These are phyloP conservation scores for Schizosaccharomyces lindneri DNA, from an alignment of 805 yeast genomes.

Conservation along the genomic window DNA sequence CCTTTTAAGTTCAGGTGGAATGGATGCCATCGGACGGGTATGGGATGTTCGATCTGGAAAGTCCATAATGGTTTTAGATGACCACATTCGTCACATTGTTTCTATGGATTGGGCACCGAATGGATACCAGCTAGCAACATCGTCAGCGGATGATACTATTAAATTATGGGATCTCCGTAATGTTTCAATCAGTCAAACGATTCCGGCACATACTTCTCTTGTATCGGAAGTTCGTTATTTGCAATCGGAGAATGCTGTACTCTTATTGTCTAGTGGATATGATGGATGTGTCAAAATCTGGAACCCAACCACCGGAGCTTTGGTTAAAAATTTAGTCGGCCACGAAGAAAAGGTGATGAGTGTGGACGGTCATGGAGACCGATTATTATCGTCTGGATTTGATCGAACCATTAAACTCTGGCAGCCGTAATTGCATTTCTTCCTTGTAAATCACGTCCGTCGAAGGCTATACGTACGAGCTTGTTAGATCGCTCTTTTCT, in stretches of 20 bases:
- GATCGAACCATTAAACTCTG: conserved; percentile 22
- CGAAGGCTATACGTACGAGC: too few species aligned
- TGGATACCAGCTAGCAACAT: conserved; percentile 57
- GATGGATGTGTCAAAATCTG: conserved; percentile 43
- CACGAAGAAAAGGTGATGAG: conserved; percentile 51
- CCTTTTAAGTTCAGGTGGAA: conserved; percentile 48
- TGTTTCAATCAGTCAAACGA: conserved; percentile 19
- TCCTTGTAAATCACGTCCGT: too few species aligned
- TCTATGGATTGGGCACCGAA: conserved; percentile 49
- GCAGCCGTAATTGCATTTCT: neutral
- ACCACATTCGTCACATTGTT: conserved; percentile 52
- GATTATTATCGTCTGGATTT: conserved; percentile 52
- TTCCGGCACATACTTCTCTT: conserved; percentile 54
- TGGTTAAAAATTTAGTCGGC: conserved; percentile 25
- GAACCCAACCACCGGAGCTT: conserved; percentile 48
- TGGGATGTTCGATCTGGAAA: conserved; percentile 80
- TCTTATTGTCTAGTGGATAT: conserved; percentile 38
- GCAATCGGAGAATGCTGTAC: conserved; percentile 10
- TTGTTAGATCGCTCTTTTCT: too few species aligned
- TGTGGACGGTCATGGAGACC: conserved; percentile 26
- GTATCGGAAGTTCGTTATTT: conserved; percentile 41
- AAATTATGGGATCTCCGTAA: conserved; percentile 71
- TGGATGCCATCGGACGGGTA: conserved; percentile 43
- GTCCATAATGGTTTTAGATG: conserved; percentile 29
- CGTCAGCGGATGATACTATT: conserved; percentile 57